Evolutionary conservation across 257 asterid species (phyloP).

Genomic region (Solanum virginianum): DNA sequence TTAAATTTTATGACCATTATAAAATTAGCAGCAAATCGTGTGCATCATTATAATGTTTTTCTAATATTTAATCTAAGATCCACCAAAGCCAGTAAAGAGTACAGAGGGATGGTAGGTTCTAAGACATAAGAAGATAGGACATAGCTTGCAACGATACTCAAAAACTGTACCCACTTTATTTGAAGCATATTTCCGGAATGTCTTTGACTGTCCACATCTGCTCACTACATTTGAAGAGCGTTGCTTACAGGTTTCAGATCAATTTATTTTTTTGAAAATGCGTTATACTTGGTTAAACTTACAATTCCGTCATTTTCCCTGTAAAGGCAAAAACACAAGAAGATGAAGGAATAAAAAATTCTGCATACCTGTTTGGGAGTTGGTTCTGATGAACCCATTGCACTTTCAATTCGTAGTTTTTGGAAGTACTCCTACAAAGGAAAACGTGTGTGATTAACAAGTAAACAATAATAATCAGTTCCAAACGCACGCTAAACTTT

Average conservation of each 20-base stretch:
- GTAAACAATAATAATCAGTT: neutral
- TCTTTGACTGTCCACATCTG: neutral
- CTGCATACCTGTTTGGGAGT: constrained; percentile 68
- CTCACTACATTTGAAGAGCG: neutral
- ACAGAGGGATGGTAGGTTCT: neutral
- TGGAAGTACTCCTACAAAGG: constrained; percentile 73
- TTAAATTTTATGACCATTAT: neutral
- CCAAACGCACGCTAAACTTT: neutral
- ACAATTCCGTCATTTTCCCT: neutral
- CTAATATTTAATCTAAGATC: neutral
- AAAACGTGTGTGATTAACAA: neutral
- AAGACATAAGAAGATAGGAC: neutral
- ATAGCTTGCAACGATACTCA: neutral
- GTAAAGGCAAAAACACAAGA: neutral
- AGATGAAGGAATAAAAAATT: neutral
- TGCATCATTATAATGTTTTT: neutral
- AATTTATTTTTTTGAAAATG: neutral
- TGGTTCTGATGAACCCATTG: constrained; percentile 77
- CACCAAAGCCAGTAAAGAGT: neutral
- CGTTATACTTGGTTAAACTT: neutral
- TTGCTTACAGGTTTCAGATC: neutral
- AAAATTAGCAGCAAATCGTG: neutral
- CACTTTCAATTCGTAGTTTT: constrained; percentile 68
- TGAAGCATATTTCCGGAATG: neutral
- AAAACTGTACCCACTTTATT: neutral